Base-by-base conservation (phyloP, 495 filamentous ascomycete genomes). In the Penicillium flavigenum region DNA sequence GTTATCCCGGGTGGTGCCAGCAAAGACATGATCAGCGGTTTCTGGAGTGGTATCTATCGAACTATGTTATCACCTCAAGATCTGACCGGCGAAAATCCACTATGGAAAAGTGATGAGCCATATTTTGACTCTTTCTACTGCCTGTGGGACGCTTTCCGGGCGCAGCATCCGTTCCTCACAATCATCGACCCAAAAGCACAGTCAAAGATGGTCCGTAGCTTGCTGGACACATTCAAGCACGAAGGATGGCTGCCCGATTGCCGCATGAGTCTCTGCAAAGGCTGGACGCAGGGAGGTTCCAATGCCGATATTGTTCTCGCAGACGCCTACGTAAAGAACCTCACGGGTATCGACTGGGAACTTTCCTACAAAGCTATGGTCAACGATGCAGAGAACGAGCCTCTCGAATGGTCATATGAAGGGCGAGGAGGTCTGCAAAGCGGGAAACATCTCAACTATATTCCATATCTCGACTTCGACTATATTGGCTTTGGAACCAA, bases 61-160 rank as follows among this genome's bases (percentile, higher is more conserved):
- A 85, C 86, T 0, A 85, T 89, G 85, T 77, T 90, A 16, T 87
- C 83, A 41, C 88, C 88, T 5, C 88, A 91, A 61, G 86, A 91
- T 51, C 86, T 90, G 63, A 91, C 88, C 0, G 87, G 87, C 0
- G 88, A 92, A 67, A 92, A 91, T 56, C 88, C 87, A 4, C 61
- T 86, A 1, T 92, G 88, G 86, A 57, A 81, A 7, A 88, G 83
- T 38, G 76, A 73, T 22, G 88, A 91, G 71, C 88, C 88, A 4
- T 91, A 92, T 57, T 92, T 85, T 63, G 88, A 92, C 63, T 87
- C 83, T 1, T 90, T 85, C 50, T 92, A 91, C 63, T 91, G 85
- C 59, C 70, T 87, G 14, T 91, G 88, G 88, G 88, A 92, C 63
- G 80, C 80, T 7, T 92, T 89, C 62, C 76, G 89, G 2, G 83